phyloP scores from a whole-genome alignment of 164 flowering plant species.

The Aristolochia californica region DNA sequence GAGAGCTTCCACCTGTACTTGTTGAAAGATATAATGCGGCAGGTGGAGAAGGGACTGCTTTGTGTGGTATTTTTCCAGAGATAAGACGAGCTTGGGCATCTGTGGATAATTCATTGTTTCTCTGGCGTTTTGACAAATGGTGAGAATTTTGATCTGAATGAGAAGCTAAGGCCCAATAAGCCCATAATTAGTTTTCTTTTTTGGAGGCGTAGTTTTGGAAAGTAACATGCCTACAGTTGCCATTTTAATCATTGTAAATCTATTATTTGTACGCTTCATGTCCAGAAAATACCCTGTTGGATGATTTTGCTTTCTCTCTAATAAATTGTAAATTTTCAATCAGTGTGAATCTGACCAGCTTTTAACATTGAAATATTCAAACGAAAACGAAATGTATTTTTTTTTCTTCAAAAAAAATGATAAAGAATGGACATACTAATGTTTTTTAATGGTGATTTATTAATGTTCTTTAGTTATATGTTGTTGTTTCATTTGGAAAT shows the following conservation, averaged over 20 bases:
- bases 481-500: too few relatives aligned
- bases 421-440: too few relatives aligned
- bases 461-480: too few relatives aligned
- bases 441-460: too few relatives aligned
- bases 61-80: constrained; percentile 97
- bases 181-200: background rate
- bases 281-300: background rate
- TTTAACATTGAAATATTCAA: background rate
- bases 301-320: background rate
- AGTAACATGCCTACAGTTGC: background rate
- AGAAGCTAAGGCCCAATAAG: too few relatives aligned
- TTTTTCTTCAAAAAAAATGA: too few relatives aligned
- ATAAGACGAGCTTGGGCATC: constrained; percentile 99
- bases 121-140: constrained; percentile 99
- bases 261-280: background rate
- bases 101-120: constrained; percentile 85
- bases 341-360: background rate
- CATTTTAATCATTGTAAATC: too few relatives aligned
- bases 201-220: background rate
- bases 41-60: constrained; percentile 94
- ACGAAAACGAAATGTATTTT: too few relatives aligned
- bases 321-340: background rate
- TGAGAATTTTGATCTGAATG: constrained; percentile 18
- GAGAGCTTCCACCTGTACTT: constrained; percentile 83
- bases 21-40: constrained; percentile 90